Conservation (phyloP, 805 yeast species). For the Helenozyma rhizophorensis region DNA sequence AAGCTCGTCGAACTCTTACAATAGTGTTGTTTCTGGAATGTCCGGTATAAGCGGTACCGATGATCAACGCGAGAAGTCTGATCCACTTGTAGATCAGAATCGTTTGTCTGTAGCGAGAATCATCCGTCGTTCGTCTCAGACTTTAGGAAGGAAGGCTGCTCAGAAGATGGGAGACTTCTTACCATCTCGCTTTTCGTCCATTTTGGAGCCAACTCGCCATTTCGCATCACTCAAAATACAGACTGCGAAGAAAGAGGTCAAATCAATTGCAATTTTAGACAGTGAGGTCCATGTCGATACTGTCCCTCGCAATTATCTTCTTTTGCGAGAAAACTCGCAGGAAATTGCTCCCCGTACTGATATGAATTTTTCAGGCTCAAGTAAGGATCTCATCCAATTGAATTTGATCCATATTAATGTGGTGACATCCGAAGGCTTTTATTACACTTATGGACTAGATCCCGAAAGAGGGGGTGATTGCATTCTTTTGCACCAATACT, state of each 20-base stretch:
- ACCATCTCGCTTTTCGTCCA: conserved; percentile 75
- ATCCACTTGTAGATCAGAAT: conserved; percentile 68
- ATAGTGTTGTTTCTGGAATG: conserved; percentile 29
- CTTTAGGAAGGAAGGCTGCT: conserved; percentile 74
- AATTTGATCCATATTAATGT: conserved; percentile 53
- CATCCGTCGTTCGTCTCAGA: conserved; percentile 74
- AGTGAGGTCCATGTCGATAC: conserved; percentile 20
- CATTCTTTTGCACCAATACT: conserved; percentile 66
- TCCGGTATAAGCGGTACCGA: conserved; percentile 19
- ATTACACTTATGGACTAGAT: conserved; percentile 76
- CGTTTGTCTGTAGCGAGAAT: conserved; percentile 71
- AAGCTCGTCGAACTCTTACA: conserved; percentile 32
- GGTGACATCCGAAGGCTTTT: conserved; percentile 76
- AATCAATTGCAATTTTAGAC: conserved; percentile 44
- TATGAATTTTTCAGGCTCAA: background rate
- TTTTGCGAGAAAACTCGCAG: conserved; percentile 3
- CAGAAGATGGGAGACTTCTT: conserved; percentile 85
- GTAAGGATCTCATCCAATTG: conserved; percentile 17
- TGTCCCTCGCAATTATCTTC: too few relatives aligned
- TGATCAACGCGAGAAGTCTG: conserved; percentile 27
- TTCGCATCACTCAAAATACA: conserved; percentile 80
- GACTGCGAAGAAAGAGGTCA: conserved; percentile 35
- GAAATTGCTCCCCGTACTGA: conserved; percentile 6
- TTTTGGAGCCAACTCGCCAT: conserved; percentile 85
- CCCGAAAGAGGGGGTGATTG: conserved; percentile 94